Evolutionary conservation across 148 eudicot genomes (phyloP), one percentile per base, ranked within the genome.

Genomic region (Tetragonia tetragonoides): DNA sequence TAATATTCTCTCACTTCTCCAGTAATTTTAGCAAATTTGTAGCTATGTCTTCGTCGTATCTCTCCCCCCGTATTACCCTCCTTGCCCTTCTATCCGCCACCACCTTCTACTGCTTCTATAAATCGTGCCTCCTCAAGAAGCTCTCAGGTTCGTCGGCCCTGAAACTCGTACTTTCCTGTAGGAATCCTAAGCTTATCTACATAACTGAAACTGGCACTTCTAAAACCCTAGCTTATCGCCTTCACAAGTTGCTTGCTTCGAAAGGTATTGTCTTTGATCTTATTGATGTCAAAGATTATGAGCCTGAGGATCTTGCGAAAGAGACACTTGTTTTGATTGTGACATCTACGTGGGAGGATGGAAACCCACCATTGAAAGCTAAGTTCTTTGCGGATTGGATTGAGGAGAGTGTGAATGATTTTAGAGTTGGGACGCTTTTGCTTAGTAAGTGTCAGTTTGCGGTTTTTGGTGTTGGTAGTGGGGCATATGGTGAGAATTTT

Each of bases 261-360:
- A 88, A 81, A 28, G 79, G 60, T 39, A 53, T 92, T 66, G 16
- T 49, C 0, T 89, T 93, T 81, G 96, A 91, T 49, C 85, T 93
- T 10, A n/a, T 95, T 41, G 89, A 91, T 74, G 91, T 89, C 10
- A 72, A 84, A 20, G 83, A 81, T 62, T 95, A 90, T 78, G 99
- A 95, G 80, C 99, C 99, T 10, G 99, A 95, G 79, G 97, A 95
- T 73, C 77, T 95, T 4, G 79, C 83, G 3, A 87, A 81, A 37
- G 99, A 95, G 77, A 84, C 75, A 7, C 77, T 89, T 17, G 92
- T 95, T 49, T 57, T 93, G 73, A 80, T 95, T 28, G 86, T 95
- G 20, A 87, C 88, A 54, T 93, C 93, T 21, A 95, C 97, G 12
- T 93, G 97, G 97, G 97, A 95, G 59, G 88, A 89, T 75, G 96